Evolutionary conservation across 2,329 filamentous ascomycete genomes (phyloP), one percentile per base, ranked within the genome.

Genomic region (Diplodia corticola): DNA sequence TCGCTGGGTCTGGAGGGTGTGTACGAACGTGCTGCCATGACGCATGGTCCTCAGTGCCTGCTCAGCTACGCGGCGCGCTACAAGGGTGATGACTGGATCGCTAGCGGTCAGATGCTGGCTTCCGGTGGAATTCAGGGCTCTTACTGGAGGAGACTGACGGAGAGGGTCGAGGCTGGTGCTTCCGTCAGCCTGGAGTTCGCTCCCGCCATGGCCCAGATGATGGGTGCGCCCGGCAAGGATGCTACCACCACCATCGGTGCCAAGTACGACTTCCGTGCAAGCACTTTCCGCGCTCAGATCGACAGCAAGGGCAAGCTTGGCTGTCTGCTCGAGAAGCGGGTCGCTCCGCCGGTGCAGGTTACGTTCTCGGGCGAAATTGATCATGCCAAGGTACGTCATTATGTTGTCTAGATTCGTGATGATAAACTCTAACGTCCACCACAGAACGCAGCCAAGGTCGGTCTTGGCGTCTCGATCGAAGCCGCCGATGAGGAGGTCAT

Each of bases 201-300:
- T 26, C 82, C 81, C 30, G 84, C 88, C 35, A 84, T 55, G 71
- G 76, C 86, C 67, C 82, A 91, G 80, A 93, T 95, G 88, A 92
- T 92, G 74, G 88, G 85, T 68, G 88, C 88, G 54, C 78, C 89
- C 64, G 87, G 89, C 78, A 94, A 93, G 80, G 93, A 99, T 79
- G 95, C 95, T 65, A 86, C 92, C 68, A 93, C 96, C 64, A 92
- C 93, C 64, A 86, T 98, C 73, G 95, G 94, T 74, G 92, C 93
- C 77, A 99, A 99, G 82, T 99, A 99, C 82, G 94, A 97, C 79
- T 99, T 99, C 88, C 88, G 92, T 76, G 91, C 93, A 82, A 95
- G 92, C 60, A 95, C 92, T 49, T 97, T 97, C 88, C 89, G 94
- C 71, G 95, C 94, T 51, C 95, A 99, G 82, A 86, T 98, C 73